Conservation (phyloP, 2,329 filamentous ascomycete species). For the Penicillium fuscoglaucum region DNA sequence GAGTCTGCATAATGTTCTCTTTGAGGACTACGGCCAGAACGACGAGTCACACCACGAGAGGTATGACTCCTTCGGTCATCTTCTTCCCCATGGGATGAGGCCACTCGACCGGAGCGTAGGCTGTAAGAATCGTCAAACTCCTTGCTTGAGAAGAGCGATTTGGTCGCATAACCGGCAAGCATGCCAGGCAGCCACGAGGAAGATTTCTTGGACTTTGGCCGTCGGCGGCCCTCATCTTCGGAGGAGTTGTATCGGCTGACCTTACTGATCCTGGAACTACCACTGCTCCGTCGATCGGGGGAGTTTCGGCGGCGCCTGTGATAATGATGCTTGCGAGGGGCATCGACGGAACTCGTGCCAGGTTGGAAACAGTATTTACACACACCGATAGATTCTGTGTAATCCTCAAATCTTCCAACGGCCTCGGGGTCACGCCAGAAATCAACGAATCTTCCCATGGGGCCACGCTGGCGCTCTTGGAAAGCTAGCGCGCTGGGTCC, state of each 20-base stretch:
- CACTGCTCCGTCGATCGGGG: slow-evolving; percentile 46
- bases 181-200: slow-evolving; percentile 56
- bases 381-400: slow-evolving; percentile 66
- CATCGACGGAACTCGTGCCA: slow-evolving; percentile 55
- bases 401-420: slow-evolving; percentile 66
- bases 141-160: slow-evolving; percentile 54
- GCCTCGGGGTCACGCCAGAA: slow-evolving; percentile 66
- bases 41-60: slow-evolving; percentile 43
- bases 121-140: slow-evolving; percentile 63
- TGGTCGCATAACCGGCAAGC: slow-evolving; percentile 56
- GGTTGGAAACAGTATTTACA: slow-evolving; percentile 67
- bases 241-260: slow-evolving; percentile 58
- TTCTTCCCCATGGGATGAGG: slow-evolving; percentile 31
- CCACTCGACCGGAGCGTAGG: slow-evolving; percentile 53
- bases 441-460: slow-evolving; percentile 57
- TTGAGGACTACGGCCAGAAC: slow-evolving; percentile 33
- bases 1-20: slow-evolving; percentile 38
- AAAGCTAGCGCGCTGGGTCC: slow-evolving; percentile 47
- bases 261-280: slow-evolving; percentile 55
- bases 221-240: slow-evolving; percentile 50
- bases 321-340: slow-evolving; percentile 62
- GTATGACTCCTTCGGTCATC: slow-evolving; percentile 44
- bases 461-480: slow-evolving; percentile 56
- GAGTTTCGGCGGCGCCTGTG: slow-evolving; percentile 45
- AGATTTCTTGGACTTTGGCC: slow-evolving; percentile 46